phyloP scores from a whole-genome alignment of 2,329 filamentous ascomycete species.

The Rachicladosporium sp. region DNA sequence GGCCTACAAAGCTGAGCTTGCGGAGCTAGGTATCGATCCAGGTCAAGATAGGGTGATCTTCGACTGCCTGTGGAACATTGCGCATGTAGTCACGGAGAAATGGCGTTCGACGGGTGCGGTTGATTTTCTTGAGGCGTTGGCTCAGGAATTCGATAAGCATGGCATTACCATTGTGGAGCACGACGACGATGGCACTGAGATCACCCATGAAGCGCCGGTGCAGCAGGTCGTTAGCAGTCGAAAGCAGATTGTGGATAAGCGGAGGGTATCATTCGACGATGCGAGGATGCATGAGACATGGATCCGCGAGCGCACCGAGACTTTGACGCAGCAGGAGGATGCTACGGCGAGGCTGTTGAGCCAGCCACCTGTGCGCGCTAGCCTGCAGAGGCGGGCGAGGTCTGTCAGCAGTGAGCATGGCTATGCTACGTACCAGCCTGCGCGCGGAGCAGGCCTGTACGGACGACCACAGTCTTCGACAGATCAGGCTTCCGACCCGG shows the following conservation, averaged over 20 bases:
- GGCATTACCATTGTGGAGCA: too few relatives aligned
- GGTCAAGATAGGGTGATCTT: conserved; percentile 53
- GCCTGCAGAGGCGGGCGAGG: neutral
- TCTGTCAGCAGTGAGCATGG: neutral
- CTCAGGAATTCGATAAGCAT: too few relatives aligned
- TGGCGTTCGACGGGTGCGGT: neutral
- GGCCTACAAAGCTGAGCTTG: conserved; percentile 68
- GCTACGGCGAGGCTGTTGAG: neutral
- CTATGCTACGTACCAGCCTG: too few relatives aligned
- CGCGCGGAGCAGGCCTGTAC: neutral
- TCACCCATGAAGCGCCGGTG: too few relatives aligned
- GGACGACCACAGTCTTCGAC: neutral
- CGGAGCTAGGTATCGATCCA: conserved; percentile 55
- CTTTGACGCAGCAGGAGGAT: conserved; percentile 1
- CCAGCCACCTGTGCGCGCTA: neutral
- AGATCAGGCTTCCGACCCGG: neutral
- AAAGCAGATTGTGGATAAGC: conserved; percentile 10
- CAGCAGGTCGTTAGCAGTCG: too few relatives aligned
- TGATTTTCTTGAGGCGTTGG: neutral
- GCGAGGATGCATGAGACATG: conserved; percentile 41
- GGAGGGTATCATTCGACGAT: conserved; percentile 46
- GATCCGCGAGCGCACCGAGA: conserved; percentile 20
- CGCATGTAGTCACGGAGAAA: neutral
- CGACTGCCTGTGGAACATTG: neutral
- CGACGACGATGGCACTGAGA: too few relatives aligned